Evolutionary conservation across 1,139 yeast species (phyloP).

Genomic region (Pneumocystis sp.): DNA sequence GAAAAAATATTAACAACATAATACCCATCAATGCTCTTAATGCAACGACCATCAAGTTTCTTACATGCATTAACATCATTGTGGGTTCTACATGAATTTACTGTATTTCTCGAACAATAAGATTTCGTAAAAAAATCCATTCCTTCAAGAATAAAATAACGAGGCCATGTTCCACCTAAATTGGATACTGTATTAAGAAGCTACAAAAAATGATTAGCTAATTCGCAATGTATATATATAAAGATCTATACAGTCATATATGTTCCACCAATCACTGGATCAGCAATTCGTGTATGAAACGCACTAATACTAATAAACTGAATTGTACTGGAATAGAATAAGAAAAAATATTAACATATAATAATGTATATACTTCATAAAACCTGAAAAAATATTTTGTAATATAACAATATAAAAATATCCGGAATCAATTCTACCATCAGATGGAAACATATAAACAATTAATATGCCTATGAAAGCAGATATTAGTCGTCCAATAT

Average conservation of each 20-base stretch:
- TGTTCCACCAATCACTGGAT: constrained; percentile 91
- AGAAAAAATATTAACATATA: constrained; percentile 64
- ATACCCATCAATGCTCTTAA: constrained; percentile 60
- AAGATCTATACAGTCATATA: constrained; percentile 54
- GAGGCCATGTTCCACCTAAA: constrained; percentile 97
- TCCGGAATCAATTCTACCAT: constrained; percentile 22
- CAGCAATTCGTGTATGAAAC: constrained; percentile 89
- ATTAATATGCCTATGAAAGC: constrained; percentile 64
- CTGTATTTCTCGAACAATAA: constrained; percentile 31
- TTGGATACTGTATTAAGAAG: constrained; percentile 81
- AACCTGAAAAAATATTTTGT: neutral
- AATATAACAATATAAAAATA: neutral
- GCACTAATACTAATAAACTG: constrained; percentile 92
- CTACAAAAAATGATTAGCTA: neutral
- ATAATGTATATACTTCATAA: constrained; percentile 48
- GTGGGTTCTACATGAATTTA: constrained; percentile 8
- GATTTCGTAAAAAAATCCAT: constrained; percentile 67
- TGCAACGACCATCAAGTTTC: constrained; percentile 39
- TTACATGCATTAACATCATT: constrained; percentile 28
- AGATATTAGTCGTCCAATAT: constrained; percentile 65
- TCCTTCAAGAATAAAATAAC: constrained; percentile 55
- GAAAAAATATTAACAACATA: constrained; percentile 63
- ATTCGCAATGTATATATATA: neutral
- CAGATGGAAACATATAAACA: constrained; percentile 57
- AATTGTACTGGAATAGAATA: constrained; percentile 85